Evolutionary conservation across 2,329 filamentous ascomycete species (phyloP).

Genomic region (Aspergillus novofumigatus): DNA sequence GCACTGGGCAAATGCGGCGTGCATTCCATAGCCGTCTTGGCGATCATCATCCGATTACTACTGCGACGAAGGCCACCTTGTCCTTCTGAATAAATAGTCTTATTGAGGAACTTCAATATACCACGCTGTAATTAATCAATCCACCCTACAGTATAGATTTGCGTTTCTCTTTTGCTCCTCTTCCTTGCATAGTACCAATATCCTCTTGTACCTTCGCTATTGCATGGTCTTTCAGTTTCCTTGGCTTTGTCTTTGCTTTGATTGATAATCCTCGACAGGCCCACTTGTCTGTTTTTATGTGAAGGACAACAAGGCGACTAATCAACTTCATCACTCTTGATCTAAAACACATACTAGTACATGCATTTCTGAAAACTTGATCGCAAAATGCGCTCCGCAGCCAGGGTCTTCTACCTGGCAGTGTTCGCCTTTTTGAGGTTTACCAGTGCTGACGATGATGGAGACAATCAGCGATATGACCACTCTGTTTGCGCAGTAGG

Average conservation of each 20-base stretch:
- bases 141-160: not conserved
- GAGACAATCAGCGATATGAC: slow-evolving; percentile 27
- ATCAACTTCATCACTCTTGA: not conserved
- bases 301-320: slow-evolving; percentile 1
- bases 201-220: not conserved
- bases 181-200: not conserved
- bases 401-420: slow-evolving; percentile 58
- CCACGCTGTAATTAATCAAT: not conserved
- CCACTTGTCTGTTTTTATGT: slow-evolving; percentile 13
- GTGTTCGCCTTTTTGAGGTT: slow-evolving; percentile 56
- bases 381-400: slow-evolving; percentile 49
- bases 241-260: slow-evolving; percentile 1
- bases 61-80: slow-evolving; percentile 22
- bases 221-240: not conserved
- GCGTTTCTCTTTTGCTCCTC: not conserved
- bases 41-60: slow-evolving; percentile 11
- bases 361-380: not conserved
- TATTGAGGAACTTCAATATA: not conserved
- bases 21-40: not conserved
- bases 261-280: slow-evolving; percentile 4
- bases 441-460: slow-evolving; percentile 44
- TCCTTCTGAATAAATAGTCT: slow-evolving; percentile 13
- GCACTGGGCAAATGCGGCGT: not conserved
- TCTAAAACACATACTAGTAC: not conserved
- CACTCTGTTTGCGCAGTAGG: slow-evolving; percentile 55